Percentiles rank a stretch among this genome's conserved stretches.
phyloP scores from a whole-genome alignment of 495 filamentous ascomycete genomes.

The Hyaloscypha hepaticicola region DNA sequence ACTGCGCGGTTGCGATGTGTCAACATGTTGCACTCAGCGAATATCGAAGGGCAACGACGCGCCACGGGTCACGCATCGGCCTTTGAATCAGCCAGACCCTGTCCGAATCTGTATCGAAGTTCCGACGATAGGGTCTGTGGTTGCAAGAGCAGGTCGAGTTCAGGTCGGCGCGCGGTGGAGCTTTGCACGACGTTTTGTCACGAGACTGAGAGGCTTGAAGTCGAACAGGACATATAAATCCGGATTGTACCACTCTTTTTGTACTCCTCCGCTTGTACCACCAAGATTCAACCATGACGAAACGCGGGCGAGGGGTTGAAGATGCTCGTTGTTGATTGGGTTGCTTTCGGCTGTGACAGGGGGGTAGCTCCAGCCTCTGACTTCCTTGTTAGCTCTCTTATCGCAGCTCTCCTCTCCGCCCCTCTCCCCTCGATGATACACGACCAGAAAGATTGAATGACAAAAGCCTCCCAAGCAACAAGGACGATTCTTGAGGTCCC shows the following conservation, averaged over 20 bases:
- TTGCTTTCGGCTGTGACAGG: not conserved
- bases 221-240: not conserved
- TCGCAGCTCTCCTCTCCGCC: conserved; percentile 13
- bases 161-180: not conserved
- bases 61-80: not conserved
- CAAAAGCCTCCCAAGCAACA: not conserved
- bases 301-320: not conserved
- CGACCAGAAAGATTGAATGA: not conserved
- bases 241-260: not conserved
- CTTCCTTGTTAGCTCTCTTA: conserved; percentile 12
- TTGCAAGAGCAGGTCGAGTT: not conserved
- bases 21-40: conserved; percentile 3
- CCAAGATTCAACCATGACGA: not conserved
- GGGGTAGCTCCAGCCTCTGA: conserved; percentile 9
- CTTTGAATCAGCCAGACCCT: not conserved
- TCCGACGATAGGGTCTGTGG: not conserved
- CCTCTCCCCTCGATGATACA: not conserved
- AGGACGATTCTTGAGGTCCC: too few relatives aligned
- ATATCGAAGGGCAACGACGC: not conserved
- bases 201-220: not conserved
- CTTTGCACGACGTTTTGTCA: not conserved
- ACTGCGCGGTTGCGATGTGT: conserved; percentile 19
- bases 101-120: conserved; percentile 9
- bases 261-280: not conserved
- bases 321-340: conserved; percentile 6